These are phyloP conservation scores for Neoarthrinium moseri DNA, from an alignment of 2,329 filamentous ascomycete species.

Conservation along the genomic window DNA sequence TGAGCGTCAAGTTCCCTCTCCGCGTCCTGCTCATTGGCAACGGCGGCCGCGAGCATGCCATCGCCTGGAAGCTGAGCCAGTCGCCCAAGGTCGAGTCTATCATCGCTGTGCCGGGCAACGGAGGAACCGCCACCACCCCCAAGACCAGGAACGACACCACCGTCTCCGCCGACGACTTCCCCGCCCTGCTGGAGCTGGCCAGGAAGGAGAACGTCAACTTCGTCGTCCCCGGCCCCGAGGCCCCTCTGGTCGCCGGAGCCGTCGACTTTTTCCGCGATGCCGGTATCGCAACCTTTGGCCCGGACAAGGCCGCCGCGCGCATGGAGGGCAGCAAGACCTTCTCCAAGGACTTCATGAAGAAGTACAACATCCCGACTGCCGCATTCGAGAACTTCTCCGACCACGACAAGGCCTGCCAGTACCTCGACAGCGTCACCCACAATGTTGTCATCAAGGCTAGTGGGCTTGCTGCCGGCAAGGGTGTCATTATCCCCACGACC, in stretches of 20 bases:
- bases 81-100: slow-evolving; percentile 78
- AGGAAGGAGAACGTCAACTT: slow-evolving; percentile 73
- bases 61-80: slow-evolving; percentile 91
- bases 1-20: slow-evolving; percentile 37
- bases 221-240: slow-evolving; percentile 87
- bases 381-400: slow-evolving; percentile 85
- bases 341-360: slow-evolving; percentile 96
- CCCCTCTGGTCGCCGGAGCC: slow-evolving; percentile 88
- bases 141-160: slow-evolving; percentile 72
- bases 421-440: slow-evolving; percentile 70
- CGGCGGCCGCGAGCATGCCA: slow-evolving; percentile 89
- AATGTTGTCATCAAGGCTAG: slow-evolving; percentile 91
- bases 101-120: slow-evolving; percentile 74
- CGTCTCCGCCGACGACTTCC: slow-evolving; percentile 75
- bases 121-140: slow-evolving; percentile 71
- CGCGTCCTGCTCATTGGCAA: slow-evolving; percentile 86
- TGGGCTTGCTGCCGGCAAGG: slow-evolving; percentile 90
- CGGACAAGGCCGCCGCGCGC: slow-evolving; percentile 76
- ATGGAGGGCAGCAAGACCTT: slow-evolving; percentile 98
- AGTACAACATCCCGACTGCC: slow-evolving; percentile 85
- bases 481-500: slow-evolving; percentile 81
- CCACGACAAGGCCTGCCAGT: slow-evolving; percentile 69
- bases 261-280: slow-evolving; percentile 71
- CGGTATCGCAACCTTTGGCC: slow-evolving; percentile 82
- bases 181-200: slow-evolving; percentile 73